A percentile compares a stretch with the other conserved stretches of the same genome.
Evolutionary conservation across 192 early-diverging fungal genomes (phyloP).

Genomic region (Podila clonocystis): DNA sequence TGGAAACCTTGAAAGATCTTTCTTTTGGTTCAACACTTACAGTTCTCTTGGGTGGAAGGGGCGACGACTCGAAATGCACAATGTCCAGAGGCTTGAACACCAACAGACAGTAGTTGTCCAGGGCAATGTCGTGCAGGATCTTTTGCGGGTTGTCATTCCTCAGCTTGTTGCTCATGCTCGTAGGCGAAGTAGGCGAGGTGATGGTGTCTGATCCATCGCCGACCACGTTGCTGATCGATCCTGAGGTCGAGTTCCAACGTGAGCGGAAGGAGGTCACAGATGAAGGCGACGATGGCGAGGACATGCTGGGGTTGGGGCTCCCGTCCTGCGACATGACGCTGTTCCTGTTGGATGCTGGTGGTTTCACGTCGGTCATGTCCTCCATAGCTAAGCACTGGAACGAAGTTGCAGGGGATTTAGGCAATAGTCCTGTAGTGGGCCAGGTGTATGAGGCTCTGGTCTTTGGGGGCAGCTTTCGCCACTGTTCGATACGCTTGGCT

Average conservation of each 20-base stretch:
- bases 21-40: conserved; percentile 40
- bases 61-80: conserved; percentile 63
- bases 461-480: conserved; percentile 63
- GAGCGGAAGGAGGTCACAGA: conserved; percentile 46
- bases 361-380: conserved; percentile 40
- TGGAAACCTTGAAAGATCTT: not conserved
- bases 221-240: not conserved
- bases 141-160: conserved; percentile 60
- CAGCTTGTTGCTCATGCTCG: conserved; percentile 20
- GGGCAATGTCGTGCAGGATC: conserved; percentile 71
- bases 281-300: conserved; percentile 42
- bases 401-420: conserved; percentile 54
- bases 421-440: conserved; percentile 69
- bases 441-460: conserved; percentile 77
- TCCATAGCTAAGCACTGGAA: conserved; percentile 70
- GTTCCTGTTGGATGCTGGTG: conserved; percentile 12
- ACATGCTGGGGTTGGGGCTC: conserved; percentile 20
- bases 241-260: conserved; percentile 25
- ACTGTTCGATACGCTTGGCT: conserved; percentile 61
- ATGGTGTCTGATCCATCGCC: not conserved
- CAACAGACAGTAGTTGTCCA: conserved; percentile 81
- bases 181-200: not conserved
- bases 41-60: conserved; percentile 60
- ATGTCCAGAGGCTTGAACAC: conserved; percentile 73
- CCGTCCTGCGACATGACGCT: conserved; percentile 48